Conservation (phyloP, 1,139 yeast genomes). For the Debaryomycetaceae sp. region DNA sequence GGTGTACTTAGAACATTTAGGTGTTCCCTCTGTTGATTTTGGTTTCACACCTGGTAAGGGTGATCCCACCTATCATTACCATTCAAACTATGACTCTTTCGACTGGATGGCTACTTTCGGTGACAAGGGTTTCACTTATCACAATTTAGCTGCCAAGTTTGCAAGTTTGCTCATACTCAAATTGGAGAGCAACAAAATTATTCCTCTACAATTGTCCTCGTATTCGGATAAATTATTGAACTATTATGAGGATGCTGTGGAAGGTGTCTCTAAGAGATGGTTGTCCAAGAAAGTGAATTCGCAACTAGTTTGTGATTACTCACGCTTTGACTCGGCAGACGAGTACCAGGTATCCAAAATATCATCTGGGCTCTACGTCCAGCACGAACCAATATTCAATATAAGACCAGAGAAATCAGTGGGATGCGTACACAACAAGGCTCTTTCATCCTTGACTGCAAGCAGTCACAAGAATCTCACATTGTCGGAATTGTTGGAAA, state of each 20-base stretch:
- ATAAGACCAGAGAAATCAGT: slow-evolving; percentile 18
- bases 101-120: slow-evolving; percentile 54
- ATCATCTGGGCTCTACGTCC: slow-evolving; percentile 22
- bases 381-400: slow-evolving; percentile 16
- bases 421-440: slow-evolving; percentile 17
- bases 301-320: slow-evolving; percentile 17
- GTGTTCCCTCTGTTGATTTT: slow-evolving; percentile 41
- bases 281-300: slow-evolving; percentile 13
- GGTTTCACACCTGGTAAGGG: slow-evolving; percentile 27
- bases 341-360: slow-evolving; percentile 15
- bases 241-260: slow-evolving; percentile 27
- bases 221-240: slow-evolving; percentile 31
- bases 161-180: slow-evolving; percentile 53
- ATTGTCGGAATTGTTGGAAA: slow-evolving; percentile 24
- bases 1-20: slow-evolving; percentile 46
- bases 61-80: slow-evolving; percentile 51
- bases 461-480: slow-evolving; percentile 20
- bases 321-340: slow-evolving; percentile 16
- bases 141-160: slow-evolving; percentile 56
- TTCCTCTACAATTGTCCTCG: slow-evolving; percentile 32
- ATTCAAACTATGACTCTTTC: slow-evolving; percentile 58
- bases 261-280: slow-evolving; percentile 34
- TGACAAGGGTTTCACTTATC: slow-evolving; percentile 54
- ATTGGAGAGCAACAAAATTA: slow-evolving; percentile 53
- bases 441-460: slow-evolving; percentile 7